Evolutionary conservation across 2,329 filamentous ascomycete species (phyloP).

Genomic region (Penicillium sp.): DNA sequence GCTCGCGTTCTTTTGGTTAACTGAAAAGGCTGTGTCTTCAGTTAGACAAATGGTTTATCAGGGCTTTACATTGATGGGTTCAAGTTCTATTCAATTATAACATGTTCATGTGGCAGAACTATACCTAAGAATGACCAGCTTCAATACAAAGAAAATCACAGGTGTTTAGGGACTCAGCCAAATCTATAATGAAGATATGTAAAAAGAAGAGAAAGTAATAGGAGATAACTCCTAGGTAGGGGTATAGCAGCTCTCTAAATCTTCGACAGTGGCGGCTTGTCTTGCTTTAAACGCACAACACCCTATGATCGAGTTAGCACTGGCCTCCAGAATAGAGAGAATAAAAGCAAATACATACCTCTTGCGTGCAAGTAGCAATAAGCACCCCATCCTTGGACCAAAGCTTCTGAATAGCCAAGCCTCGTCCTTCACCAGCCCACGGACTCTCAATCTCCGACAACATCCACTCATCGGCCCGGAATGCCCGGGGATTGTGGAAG

Average conservation of each 20-base stretch:
- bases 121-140: not conserved
- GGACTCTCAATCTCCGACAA: slow-evolving; percentile 50
- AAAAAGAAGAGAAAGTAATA: slow-evolving; percentile 1
- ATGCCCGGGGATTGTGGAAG: slow-evolving; percentile 49
- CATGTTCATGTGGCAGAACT: not conserved
- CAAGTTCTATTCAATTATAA: slow-evolving; percentile 1
- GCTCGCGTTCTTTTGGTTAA: not conserved
- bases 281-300: slow-evolving; percentile 46
- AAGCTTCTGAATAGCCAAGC: slow-evolving; percentile 48
- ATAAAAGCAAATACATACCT: slow-evolving; percentile 34
- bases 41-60: not conserved
- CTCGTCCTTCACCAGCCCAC: slow-evolving; percentile 51
- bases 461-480: slow-evolving; percentile 52
- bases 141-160: not conserved
- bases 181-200: slow-evolving; percentile 9
- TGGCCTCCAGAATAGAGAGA: not conserved
- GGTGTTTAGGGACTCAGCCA: not conserved
- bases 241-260: slow-evolving; percentile 20
- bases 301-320: slow-evolving; percentile 33
- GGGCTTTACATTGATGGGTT: not conserved
- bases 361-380: slow-evolving; percentile 51
- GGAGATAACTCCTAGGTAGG: not conserved
- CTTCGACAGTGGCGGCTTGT: slow-evolving; percentile 33
- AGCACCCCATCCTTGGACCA: slow-evolving; percentile 48
- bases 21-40: not conserved